Conservation (phyloP, 1,284 basidiomycete genomes). For the Rhodotorula sp. region DNA sequence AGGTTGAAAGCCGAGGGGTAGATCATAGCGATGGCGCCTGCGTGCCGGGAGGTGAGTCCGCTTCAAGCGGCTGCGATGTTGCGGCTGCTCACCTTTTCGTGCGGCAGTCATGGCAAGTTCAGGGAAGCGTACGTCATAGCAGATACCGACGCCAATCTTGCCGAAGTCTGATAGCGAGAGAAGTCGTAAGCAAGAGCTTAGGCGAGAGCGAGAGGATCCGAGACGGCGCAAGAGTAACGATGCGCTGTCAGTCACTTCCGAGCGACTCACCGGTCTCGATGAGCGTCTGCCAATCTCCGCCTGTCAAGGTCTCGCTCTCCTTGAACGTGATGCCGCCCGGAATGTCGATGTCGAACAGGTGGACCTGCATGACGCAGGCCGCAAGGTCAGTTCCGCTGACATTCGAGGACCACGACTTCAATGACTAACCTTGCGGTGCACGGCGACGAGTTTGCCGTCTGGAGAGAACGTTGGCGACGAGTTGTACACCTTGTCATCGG, state of each 20-base stretch:
- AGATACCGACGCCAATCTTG: slow-evolving; percentile 84
- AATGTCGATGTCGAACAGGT: slow-evolving; percentile 98
- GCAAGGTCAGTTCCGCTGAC: too few relatives aligned
- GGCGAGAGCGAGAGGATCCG: neutral
- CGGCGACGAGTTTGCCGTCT: slow-evolving; percentile 75
- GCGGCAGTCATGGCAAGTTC: slow-evolving; percentile 91
- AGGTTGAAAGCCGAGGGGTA: slow-evolving; percentile 87
- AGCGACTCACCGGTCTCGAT: slow-evolving; percentile 75
- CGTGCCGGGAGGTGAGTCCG: slow-evolving; percentile 2
- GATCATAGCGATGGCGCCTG: slow-evolving; percentile 83
- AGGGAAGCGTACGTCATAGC: slow-evolving; percentile 90
- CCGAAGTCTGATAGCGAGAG: slow-evolving; percentile 66
- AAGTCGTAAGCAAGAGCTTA: neutral
- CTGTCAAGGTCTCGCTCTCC: slow-evolving; percentile 91
- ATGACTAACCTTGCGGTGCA: slow-evolving; percentile 69
- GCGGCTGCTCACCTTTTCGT: slow-evolving; percentile 62
- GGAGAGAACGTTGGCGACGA: slow-evolving; percentile 70
- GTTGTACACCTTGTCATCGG: slow-evolving; percentile 76
- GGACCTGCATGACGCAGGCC: slow-evolving; percentile 54
- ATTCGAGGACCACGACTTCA: too few relatives aligned
- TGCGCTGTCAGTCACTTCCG: neutral
- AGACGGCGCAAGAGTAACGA: too few relatives aligned
- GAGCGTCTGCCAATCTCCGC: slow-evolving; percentile 70
- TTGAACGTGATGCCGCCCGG: slow-evolving; percentile 96
- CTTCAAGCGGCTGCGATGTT: neutral